Evolutionary conservation across 2,329 filamentous ascomycete species (phyloP), one percentile per base, ranked within the genome.

Genomic region (Colletotrichum liaoningense): DNA sequence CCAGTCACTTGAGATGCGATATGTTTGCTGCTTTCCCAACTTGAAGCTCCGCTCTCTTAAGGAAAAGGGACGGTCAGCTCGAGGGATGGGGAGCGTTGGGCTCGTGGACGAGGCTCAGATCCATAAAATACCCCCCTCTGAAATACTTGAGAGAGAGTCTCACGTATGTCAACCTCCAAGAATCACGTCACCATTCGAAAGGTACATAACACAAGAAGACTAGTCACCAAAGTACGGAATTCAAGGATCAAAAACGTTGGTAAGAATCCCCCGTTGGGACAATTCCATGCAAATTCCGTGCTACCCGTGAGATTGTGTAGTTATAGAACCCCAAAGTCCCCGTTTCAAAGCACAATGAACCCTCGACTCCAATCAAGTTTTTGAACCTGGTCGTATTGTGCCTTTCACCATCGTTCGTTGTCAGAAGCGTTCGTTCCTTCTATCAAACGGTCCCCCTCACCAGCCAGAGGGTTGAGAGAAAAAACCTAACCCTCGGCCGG

Each of bases 201-300:
- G 38, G 16, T 8, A 19, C 16, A 7, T 5, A 42, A 7, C 38
- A 19, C 5, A 42, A 14, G 1, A 16, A 42, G 16, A 14, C 16
- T 42, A 19, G 16, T 42, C 38, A 42, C 38, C 38, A 19, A 42
- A 19, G 33, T 42, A 42, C 5, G 14, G 16, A 1, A 42, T 8
- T 42, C 38, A 19, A 42, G 38, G 6, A 42, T 49, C 19, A 49
- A 49, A 42, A 49, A 49, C 19, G 16, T 72, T 72, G 69, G 69
- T 71, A 71, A 49, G 19, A 49, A 71, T 66, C 71, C 38, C 38
- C 74, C 72, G 68, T 69, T 69, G 68, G 74, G 74, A 74, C 74
- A 71, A 75, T 76, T 49, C 75, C 76, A 77, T 77, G 76, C 75
- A 49, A 49, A 74, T 77, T 76, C 76, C 76, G 75, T 76, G 74